Percentiles rank a stretch among this genome's conserved stretches.
Conservation (phyloP, 2,329 filamentous ascomycete species). For the Verticillium zaregamsianum region DNA sequence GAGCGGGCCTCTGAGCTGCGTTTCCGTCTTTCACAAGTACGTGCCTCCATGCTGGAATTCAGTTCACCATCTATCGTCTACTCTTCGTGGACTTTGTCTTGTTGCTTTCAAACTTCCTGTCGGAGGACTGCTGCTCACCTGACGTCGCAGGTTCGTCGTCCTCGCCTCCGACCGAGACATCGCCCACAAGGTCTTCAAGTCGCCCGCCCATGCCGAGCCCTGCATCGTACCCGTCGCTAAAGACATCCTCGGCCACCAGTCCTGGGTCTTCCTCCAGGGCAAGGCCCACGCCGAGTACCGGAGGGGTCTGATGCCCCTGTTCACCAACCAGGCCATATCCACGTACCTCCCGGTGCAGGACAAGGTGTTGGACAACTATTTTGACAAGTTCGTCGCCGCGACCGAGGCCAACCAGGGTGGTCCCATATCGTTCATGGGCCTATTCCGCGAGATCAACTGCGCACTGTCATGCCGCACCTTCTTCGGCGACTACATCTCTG, state of each 20-base stretch:
- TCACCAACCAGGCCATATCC: constrained; percentile 67
- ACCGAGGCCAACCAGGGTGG: constrained; percentile 48
- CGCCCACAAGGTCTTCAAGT: constrained; percentile 79
- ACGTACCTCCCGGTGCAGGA: constrained; percentile 71
- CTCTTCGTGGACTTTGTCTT: no score
- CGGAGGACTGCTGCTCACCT: constrained; percentile 3
- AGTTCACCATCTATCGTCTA: no score
- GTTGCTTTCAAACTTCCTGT: neutral
- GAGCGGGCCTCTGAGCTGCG: constrained; percentile 74
- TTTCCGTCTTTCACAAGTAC: constrained; percentile 83
- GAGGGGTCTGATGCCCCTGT: constrained; percentile 69
- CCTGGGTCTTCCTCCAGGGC: constrained; percentile 78
- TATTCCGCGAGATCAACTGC: constrained; percentile 75
- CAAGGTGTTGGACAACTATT: constrained; percentile 68
- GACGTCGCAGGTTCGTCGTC: constrained; percentile 62
- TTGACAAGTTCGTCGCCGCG: constrained; percentile 60
- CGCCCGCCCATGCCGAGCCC: constrained; percentile 68
- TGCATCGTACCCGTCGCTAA: constrained; percentile 74
- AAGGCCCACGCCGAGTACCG: constrained; percentile 74
- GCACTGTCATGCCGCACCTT: constrained; percentile 76
- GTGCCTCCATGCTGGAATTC: neutral
- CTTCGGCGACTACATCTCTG: constrained; percentile 73
- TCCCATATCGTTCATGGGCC: constrained; percentile 63
- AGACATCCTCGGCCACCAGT: constrained; percentile 66
- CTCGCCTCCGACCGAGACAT: constrained; percentile 74